phyloP scores from a whole-genome alignment of 139 green algal species.

The Micractinium sp. region DNA sequence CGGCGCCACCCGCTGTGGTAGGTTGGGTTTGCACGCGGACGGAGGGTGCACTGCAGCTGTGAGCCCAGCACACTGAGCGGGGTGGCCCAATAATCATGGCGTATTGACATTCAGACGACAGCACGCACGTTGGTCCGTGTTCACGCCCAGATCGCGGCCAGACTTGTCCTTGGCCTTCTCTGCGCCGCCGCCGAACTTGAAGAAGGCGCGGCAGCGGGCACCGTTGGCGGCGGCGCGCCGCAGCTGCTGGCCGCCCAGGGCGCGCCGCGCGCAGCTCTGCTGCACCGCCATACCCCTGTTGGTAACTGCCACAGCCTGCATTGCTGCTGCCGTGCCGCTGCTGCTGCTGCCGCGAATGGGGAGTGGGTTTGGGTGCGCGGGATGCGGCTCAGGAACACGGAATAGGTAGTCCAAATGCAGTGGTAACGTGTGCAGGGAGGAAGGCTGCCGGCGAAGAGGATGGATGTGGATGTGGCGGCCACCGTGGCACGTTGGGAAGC shows the following conservation, averaged over 20 bases:
- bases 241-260: constrained; percentile 26
- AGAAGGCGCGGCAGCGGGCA: constrained; percentile 62
- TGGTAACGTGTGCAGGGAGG: neutral
- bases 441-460: neutral
- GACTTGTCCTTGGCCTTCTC: constrained; percentile 22
- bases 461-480: too few relatives aligned
- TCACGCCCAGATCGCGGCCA: neutral
- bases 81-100: neutral
- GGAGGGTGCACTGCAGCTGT: neutral
- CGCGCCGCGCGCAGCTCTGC: neutral
- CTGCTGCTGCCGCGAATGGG: neutral
- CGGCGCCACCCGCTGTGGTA: neutral
- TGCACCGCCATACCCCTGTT: neutral
- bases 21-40: neutral
- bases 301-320: constrained; percentile 4
- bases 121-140: neutral
- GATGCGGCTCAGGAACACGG: neutral
- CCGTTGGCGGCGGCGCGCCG: constrained; percentile 31
- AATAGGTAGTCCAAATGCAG: neutral
- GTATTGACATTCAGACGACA: neutral
- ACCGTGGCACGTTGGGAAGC: too few relatives aligned
- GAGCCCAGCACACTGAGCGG: too few relatives aligned
- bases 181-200: constrained; percentile 76
- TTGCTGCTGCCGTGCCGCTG: constrained; percentile 17
- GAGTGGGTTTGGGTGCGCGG: neutral